phyloP scores from a whole-genome alignment of 768 basidiomycete species.

The Vishniacozyma victoriae region DNA sequence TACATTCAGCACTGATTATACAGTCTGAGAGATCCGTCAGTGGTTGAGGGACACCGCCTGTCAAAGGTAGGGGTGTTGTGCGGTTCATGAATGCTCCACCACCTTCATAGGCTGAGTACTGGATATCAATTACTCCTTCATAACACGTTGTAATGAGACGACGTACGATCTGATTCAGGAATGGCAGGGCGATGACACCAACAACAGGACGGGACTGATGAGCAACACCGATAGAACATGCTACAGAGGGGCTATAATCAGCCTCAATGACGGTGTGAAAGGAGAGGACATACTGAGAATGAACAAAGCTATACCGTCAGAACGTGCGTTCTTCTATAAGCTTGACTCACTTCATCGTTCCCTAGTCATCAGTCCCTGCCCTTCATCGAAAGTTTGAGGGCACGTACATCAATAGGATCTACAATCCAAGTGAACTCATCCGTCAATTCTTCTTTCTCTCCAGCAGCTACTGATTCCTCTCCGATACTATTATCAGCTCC shows the following conservation, averaged over 20 bases:
- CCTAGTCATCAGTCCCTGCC: constrained; percentile 6
- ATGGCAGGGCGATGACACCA: constrained; percentile 88
- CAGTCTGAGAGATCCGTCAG: constrained; percentile 65
- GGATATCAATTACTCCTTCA: neutral
- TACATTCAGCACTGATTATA: constrained; percentile 69
- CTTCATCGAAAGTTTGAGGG: neutral
- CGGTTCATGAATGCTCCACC: constrained; percentile 72
- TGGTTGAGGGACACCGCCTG: constrained; percentile 50
- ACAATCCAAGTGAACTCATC: constrained; percentile 91
- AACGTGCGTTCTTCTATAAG: too few relatives aligned
- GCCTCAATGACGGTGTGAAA: constrained; percentile 52
- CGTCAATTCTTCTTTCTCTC: constrained; percentile 59
- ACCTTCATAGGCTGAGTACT: constrained; percentile 67
- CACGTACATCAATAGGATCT: constrained; percentile 68
- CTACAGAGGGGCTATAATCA: constrained; percentile 64
- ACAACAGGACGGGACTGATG: constrained; percentile 71
- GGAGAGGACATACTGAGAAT: constrained; percentile 49
- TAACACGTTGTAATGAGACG: neutral
- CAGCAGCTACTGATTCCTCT: constrained; percentile 81
- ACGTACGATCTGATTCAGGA: constrained; percentile 68
- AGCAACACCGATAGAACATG: constrained; percentile 84
- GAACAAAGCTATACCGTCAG: constrained; percentile 42
- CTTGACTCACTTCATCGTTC: constrained; percentile 31
- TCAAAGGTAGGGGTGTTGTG: constrained; percentile 60
- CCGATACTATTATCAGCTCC: constrained; percentile 60